Evolutionary conservation across 495 filamentous ascomycete genomes (phyloP).

Genomic region (Penicillium paradoxum): DNA sequence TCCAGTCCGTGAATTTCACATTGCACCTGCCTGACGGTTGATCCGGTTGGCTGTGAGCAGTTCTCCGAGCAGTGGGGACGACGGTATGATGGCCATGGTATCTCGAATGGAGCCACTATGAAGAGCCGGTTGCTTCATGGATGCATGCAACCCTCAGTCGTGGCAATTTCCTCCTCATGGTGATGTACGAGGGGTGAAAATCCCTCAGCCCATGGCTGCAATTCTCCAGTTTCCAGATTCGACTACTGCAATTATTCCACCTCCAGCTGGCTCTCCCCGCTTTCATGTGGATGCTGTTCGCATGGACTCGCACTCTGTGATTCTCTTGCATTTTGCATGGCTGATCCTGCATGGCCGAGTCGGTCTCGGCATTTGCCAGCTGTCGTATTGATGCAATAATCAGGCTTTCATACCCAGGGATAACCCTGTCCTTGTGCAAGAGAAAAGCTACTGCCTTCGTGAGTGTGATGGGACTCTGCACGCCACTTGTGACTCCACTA

Average conservation of each 20-base stretch:
- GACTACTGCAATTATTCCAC: conserved; percentile 34
- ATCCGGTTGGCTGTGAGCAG: conserved; percentile 36
- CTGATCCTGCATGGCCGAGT: conserved; percentile 39
- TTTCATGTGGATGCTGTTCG: conserved; percentile 30
- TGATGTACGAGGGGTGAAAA: conserved; percentile 35
- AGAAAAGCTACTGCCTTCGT: conserved; percentile 16
- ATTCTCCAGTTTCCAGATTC: conserved; percentile 23
- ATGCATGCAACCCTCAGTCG: conserved; percentile 41
- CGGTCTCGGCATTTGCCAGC: conserved; percentile 34
- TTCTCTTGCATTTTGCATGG: conserved; percentile 28
- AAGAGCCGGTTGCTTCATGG: conserved; percentile 36
- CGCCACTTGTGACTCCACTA: conserved; percentile 20
- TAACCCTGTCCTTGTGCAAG: conserved; percentile 27
- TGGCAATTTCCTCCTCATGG: conserved; percentile 31
- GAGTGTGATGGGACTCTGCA: conserved; percentile 21
- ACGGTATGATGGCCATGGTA: conserved; percentile 34
- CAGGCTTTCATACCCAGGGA: conserved; percentile 24
- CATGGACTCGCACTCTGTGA: conserved; percentile 26
- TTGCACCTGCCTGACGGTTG: conserved; percentile 24
- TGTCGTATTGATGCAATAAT: conserved; percentile 38
- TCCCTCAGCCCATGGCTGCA: conserved; percentile 37
- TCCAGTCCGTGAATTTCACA: conserved; percentile 29
- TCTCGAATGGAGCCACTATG: conserved; percentile 32
- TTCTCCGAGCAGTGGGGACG: conserved; percentile 35
- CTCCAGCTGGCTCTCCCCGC: conserved; percentile 34